Percentiles rank a stretch among this genome's conserved stretches.
Conservation (phyloP, 2,329 filamentous ascomycete species). For the Curvularia sp. region DNA sequence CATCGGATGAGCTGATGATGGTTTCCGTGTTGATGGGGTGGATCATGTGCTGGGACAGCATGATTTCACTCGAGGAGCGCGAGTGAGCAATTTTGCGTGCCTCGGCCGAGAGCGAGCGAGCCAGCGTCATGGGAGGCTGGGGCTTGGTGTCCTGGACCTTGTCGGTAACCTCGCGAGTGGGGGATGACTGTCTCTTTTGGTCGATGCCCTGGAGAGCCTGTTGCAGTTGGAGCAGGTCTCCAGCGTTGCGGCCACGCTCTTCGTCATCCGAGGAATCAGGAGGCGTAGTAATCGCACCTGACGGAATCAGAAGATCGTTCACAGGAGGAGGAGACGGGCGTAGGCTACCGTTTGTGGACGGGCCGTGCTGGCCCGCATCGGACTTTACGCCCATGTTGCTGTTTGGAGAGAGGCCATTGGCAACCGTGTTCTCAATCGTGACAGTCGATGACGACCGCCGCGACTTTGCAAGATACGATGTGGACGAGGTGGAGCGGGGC, state of each 20-base stretch:
- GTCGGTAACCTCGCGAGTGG: constrained; percentile 49
- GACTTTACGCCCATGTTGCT: constrained; percentile 29
- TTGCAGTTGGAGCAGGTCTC: constrained; percentile 71
- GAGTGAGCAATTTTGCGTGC: constrained; percentile 68
- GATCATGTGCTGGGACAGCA: constrained; percentile 54
- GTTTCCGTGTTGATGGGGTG: constrained; percentile 55
- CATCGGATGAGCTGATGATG: constrained; percentile 54
- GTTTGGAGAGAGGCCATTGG: constrained; percentile 40
- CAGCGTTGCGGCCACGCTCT: constrained; percentile 62
- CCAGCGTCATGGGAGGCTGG: constrained; percentile 27
- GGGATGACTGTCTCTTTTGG: constrained; percentile 66
- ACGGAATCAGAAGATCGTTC: constrained; percentile 77
- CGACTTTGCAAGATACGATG: constrained; percentile 67
- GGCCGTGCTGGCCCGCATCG: constrained; percentile 25
- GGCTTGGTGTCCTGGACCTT: constrained; percentile 23
- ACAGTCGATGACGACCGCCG: constrained; percentile 63
- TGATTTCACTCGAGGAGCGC: constrained; percentile 64
- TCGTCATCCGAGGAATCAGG: constrained; percentile 93
- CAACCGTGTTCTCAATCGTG: constrained; percentile 38
- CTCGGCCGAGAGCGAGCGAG: constrained; percentile 57
- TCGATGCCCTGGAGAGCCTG: constrained; percentile 83
- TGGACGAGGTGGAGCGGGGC: constrained; percentile 64
- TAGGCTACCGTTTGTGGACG: constrained; percentile 64
- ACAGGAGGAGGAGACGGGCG: constrained; percentile 85
- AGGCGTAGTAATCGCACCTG: constrained; percentile 86